Evolutionary conservation across 75 land plant species (phyloP).

Genomic region (Adiantum capillusveneris): DNA sequence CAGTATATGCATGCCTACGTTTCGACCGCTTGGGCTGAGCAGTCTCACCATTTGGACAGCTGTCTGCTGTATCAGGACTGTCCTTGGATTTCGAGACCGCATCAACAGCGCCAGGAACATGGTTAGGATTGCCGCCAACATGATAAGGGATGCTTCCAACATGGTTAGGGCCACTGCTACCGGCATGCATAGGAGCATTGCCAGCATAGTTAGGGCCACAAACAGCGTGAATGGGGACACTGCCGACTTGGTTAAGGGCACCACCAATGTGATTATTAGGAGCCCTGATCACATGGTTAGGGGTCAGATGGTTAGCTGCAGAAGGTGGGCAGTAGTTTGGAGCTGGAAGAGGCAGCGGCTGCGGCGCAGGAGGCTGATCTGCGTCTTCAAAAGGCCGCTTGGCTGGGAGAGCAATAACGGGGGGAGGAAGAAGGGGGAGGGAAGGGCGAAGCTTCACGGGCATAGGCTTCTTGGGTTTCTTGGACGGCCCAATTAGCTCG

Average conservation of each 20-base stretch:
- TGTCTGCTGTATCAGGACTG: conserved; percentile 26
- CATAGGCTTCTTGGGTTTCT: conserved; percentile 14
- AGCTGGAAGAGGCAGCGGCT: background rate
- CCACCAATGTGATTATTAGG: no score
- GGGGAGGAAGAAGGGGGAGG: background rate
- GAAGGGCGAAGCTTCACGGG: background rate
- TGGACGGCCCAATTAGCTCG: conserved; percentile 47
- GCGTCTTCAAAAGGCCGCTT: background rate
- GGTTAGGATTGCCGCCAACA: background rate
- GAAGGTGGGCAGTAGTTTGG: background rate
- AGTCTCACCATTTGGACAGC: conserved; percentile 25
- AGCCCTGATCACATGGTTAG: background rate
- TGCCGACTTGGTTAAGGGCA: no score
- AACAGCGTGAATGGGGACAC: no score
- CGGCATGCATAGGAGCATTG: background rate
- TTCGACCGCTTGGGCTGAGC: conserved; percentile 9
- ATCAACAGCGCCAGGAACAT: conserved; percentile 12
- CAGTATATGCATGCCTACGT: conserved; percentile 5
- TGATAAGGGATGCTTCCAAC: background rate
- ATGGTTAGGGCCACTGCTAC: background rate
- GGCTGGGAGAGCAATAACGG: background rate
- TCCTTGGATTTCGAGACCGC: conserved; percentile 23
- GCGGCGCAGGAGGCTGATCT: background rate
- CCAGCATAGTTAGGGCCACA: no score
- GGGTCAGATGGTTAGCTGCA: background rate